Evolutionary conservation across 805 yeast genomes (phyloP), one percentile per base, ranked within the genome.

Genomic region (Yarrowia deformans): DNA sequence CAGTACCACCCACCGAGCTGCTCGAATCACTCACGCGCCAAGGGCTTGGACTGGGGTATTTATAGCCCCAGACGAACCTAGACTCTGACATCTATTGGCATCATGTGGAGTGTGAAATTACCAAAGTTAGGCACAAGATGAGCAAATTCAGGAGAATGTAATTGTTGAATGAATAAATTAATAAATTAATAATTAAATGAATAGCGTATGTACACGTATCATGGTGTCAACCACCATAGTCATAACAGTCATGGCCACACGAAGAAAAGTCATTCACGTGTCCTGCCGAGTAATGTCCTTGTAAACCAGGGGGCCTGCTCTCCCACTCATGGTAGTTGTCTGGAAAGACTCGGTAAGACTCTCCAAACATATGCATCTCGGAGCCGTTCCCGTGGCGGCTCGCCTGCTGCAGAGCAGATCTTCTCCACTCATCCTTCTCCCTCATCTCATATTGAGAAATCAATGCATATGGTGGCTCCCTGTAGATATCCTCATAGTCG

Each of bases 401-500:
- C 60, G 16, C 19, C 29, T 19, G 39, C 9, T 37, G 45, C 35
- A 35, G 34, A 32, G 45, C 37, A 3, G 35, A 13, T 9, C 43
- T 37, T 14, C 16, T 32, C 60, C 60, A 54, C 35, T 39, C 19
- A 2, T 39, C 34, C 23, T 54, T 23, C 34, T 54, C 60, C n/a
- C 14, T 39, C 34, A 19, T 23, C 19, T 54, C 60, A 37, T 54
- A 54, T 2, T 14, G 18, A 2, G 60, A 19, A 9, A 54, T 39
- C 60, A 37, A 23, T 39, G 60, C 43, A 37, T 23, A 39, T 8
- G 60, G 45, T 14, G 60, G 60, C 35, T 54, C 60, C 9, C 39
- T 54, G 45, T 39, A 54, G 34, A 54, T 23, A 3, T 54, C 60
- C 60, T 54, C 60, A 16, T 54, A 54, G 45, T 54, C 60, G 10